phyloP scores from a whole-genome alignment of 2,329 filamentous ascomycete species.

The Phoma sp. region DNA sequence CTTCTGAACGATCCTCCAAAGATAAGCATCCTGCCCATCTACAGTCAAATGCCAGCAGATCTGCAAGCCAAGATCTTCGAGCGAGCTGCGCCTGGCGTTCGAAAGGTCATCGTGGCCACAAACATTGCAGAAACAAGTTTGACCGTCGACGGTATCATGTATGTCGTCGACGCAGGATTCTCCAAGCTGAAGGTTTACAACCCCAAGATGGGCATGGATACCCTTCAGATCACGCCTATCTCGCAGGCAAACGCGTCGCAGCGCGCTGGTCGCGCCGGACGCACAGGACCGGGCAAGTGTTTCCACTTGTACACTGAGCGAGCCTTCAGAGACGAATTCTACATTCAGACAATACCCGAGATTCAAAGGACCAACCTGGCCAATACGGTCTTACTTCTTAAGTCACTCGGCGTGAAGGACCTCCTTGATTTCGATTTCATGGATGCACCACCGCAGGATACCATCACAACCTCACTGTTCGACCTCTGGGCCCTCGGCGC shows the following conservation, averaged over 20 bases:
- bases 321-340: conserved; percentile 94
- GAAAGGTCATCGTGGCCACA: conserved; percentile 97
- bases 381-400: conserved; percentile 92
- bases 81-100: conserved; percentile 82
- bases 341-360: conserved; percentile 95
- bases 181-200: conserved; percentile 99
- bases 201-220: conserved; percentile 99
- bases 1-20: conserved; percentile 93
- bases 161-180: conserved; percentile 94
- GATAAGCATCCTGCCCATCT: conserved; percentile 93
- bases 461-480: conserved; percentile 95
- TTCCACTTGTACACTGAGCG: conserved; percentile 94
- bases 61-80: conserved; percentile 98
- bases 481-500: conserved; percentile 96
- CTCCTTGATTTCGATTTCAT: conserved; percentile 98
- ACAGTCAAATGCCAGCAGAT: conserved; percentile 99
- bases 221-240: conserved; percentile 94
- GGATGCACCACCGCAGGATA: conserved; percentile 97
- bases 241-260: conserved; percentile 96
- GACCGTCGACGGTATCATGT: conserved; percentile 99
- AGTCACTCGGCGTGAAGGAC: conserved; percentile 92
- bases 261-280: conserved; percentile 88
- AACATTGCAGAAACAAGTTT: conserved; percentile 98
- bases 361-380: conserved; percentile 96
- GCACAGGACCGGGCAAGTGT: conserved; percentile 93